Evolutionary conservation across 257 asterid species (phyloP).

Genomic region (Primulina eburnea): DNA sequence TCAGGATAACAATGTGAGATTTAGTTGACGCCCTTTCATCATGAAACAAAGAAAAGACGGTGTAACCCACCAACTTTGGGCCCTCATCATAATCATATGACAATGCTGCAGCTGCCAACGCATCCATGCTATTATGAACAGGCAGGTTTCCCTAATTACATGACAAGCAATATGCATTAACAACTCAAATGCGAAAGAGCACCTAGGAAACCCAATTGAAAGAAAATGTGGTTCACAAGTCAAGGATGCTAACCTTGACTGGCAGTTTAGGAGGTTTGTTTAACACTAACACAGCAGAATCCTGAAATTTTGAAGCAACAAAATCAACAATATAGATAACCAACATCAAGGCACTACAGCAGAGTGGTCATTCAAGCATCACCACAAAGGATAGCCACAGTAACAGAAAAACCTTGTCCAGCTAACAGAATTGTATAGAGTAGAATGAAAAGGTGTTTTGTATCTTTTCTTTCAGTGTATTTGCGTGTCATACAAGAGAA

Average conservation of each 20-base stretch:
- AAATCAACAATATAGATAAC: conserved; percentile 20
- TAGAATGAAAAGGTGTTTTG: not conserved
- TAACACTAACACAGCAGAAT: conserved; percentile 76
- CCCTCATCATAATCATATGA: conserved; percentile 85
- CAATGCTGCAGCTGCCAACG: conserved; percentile 93
- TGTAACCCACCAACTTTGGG: conserved; percentile 73
- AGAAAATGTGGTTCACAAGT: conserved; percentile 1
- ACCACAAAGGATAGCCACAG: not conserved
- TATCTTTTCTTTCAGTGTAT: not conserved
- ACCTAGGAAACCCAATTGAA: conserved; percentile 13
- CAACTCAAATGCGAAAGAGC: not conserved
- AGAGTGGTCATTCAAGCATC: not conserved
- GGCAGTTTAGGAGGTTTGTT: conserved; percentile 97
- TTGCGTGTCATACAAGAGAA: not conserved
- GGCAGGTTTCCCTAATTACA: conserved; percentile 61
- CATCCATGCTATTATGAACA: conserved; percentile 97
- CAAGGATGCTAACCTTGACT: conserved; percentile 56
- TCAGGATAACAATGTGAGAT: not conserved
- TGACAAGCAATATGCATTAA: not conserved
- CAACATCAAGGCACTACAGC: conserved; percentile 4
- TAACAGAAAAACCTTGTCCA: conserved; percentile 6
- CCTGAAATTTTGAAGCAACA: conserved; percentile 45
- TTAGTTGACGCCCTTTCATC: not conserved
- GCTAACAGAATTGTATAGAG: not conserved
- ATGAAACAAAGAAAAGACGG: not conserved